Base-by-base conservation (phyloP, 176 grass and related monocot species). In the Lolium rigidum region DNA sequence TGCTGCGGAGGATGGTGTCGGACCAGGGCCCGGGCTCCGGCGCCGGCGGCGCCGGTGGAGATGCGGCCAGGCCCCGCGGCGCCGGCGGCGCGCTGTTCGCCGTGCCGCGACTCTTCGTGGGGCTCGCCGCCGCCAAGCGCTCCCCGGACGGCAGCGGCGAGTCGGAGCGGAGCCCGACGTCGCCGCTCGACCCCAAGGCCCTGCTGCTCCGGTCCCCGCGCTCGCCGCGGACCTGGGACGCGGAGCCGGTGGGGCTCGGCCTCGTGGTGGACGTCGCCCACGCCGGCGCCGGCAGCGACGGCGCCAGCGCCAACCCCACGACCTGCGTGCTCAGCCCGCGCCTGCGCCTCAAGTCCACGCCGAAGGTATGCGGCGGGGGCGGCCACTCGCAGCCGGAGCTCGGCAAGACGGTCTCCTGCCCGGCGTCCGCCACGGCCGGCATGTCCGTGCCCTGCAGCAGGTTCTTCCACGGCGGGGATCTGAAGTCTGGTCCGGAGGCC, bases 161-260 rank as follows among this genome's bases (percentile, higher is more conserved):
- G 70, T 80, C 92, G n/a, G 85, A 85, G 24, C 71, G 87, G 84
- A 96, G 92, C 90, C 97, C 94, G 46, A 99, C 94, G 43, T 99
- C 97, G 77, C 94, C 92, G 74, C 89, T 96, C 14, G 97, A 99
- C 82, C 74, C 89, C 80, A 99, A 94, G 88, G 87, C 84, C 54
- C 82, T 90, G 2, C 88, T 90, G 63, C 74, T 90, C 58, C 73
- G 88, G 18, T 92, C 86, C 25, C 87, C 88, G 24, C 87, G 84
- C 74, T 93, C 93, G 71, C 86, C 92, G 39, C 49, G 87, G 87
- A 86, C 88, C 51, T 98, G 93, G 87, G 94, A 95, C 80, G 54
- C 87, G 10, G 88, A 73, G 86, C 82, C 86, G 7, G 92, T 85
- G 3, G 94, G 92, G 61, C 92, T 94, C 51, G 90, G 97, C 84